Evolutionary conservation across 2,329 filamentous ascomycete species (phyloP).

Genomic region (Fusarium camptoceras): DNA sequence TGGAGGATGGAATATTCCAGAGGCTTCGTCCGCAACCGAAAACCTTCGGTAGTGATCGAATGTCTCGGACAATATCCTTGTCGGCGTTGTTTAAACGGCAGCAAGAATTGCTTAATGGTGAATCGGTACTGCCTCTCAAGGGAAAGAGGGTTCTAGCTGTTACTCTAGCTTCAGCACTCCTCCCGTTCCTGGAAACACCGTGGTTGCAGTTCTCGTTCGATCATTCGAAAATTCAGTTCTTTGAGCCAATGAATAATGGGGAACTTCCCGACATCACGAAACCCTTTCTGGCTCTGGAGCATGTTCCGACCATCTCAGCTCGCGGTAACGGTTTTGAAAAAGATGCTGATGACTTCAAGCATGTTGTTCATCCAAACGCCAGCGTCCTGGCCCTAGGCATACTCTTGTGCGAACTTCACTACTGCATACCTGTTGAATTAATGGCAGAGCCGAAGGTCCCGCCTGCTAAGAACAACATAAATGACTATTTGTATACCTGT

Average conservation of each 20-base stretch:
- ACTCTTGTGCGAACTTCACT: constrained; percentile 1
- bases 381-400: neutral
- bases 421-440: neutral
- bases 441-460: neutral
- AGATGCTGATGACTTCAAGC: neutral
- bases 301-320: neutral
- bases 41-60: neutral
- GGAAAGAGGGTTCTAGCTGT: neutral
- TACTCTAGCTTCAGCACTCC: neutral
- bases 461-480: neutral
- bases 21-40: neutral
- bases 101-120: neutral
- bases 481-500: neutral
- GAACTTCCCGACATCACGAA: constrained; percentile 4
- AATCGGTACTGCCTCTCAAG: constrained; percentile 2
- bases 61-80: neutral
- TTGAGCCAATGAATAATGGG: neutral
- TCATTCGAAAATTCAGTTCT: constrained; percentile 6
- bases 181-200: constrained; percentile 1
- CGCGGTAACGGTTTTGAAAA: neutral
- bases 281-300: constrained; percentile 1
- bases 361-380: neutral
- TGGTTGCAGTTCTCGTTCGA: neutral
- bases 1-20: neutral
- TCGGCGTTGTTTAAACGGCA: neutral